Percentiles rank a stretch among this genome's conserved stretches.
phyloP scores from a whole-genome alignment of 345 rosid genomes.

The Atalantia buxifolia region DNA sequence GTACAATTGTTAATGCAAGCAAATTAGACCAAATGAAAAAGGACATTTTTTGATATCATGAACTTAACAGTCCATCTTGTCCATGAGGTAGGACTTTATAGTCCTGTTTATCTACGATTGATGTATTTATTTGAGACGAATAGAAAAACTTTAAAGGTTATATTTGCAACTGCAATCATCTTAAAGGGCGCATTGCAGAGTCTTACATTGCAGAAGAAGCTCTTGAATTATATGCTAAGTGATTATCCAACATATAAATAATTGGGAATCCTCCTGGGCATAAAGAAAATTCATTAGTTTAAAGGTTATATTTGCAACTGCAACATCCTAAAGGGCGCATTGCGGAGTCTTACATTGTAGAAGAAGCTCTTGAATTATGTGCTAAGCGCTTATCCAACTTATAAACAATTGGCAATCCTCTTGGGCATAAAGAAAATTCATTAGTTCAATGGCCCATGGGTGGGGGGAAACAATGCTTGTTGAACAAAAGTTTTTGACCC shows the following conservation, averaged over 20 bases:
- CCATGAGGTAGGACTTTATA: too few relatives aligned
- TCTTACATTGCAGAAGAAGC: neutral
- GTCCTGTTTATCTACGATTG: too few relatives aligned
- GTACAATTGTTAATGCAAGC: too few relatives aligned
- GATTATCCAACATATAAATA: neutral
- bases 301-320: neutral
- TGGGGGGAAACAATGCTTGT: too few relatives aligned
- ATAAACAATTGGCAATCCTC: neutral
- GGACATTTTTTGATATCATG: too few relatives aligned
- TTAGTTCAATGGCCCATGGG: too few relatives aligned
- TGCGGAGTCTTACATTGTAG: neutral
- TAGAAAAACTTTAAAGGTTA: neutral
- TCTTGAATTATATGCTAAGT: neutral
- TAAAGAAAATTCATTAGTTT: too few relatives aligned
- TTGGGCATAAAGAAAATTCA: too few relatives aligned
- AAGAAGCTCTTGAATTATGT: neutral
- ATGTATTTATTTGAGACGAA: too few relatives aligned
- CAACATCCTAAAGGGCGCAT: neutral
- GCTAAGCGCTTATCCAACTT: neutral
- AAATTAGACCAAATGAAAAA: too few relatives aligned
- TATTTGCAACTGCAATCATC: neutral
- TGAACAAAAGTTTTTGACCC: too few relatives aligned
- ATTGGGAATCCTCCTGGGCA: too few relatives aligned
- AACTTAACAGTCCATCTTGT: neutral
- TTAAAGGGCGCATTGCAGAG: neutral